Base-by-base conservation (phyloP, 495 filamentous ascomycete species). In the Staphylotrichum tortipilum region DNA sequence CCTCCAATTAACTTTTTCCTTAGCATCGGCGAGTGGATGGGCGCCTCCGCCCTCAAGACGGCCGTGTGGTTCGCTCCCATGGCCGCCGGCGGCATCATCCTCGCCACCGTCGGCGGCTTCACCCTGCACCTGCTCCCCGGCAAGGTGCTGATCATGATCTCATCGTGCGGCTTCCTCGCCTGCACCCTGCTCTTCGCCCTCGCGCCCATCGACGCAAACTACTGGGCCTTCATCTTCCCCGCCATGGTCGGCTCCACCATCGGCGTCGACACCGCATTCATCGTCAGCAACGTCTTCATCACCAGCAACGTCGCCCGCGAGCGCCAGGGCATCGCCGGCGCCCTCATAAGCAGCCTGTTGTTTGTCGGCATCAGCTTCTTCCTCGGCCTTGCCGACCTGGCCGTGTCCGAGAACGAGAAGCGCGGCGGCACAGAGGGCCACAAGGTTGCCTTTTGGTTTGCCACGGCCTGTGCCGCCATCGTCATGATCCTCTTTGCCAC, bases 321-420 rank as follows among this genome's bases (percentile, higher is more conserved):
- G 8, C 74, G 78, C 34, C 89, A 94, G 62, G 87, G 86, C 1
- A 71, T 89, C 0, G 87, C 87, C 0, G 89, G 88, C 0, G 88
- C 82, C 0, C 62, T 75, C 10, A 68, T 74, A 34, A 72, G 73
- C 58, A 68, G 70, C 42, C 46, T 78, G 3, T 39, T 90, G 26
- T 84, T 87, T 52, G 69, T 94, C n/a, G 87, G 85, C n/a, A 88
- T 92, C 51, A 84, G 86, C 1, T 80, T 92, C 45, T 83, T 83
- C 66, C 73, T 94, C 4, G 85, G 82, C 0, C 76, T 94, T 38
- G 85, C 82, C 0, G 88, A 94, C 31, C 73, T 85, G 15, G 75
- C 78, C 23, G 74, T 76, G 0, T 69, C 80, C 33, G 66, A 66
- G 24, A 77, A 78, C 0, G 63, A 60, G 3, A 57, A 74, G 1